Base-by-base conservation (phyloP, 75 land plant species). In the Sequoia sempervirens region DNA sequence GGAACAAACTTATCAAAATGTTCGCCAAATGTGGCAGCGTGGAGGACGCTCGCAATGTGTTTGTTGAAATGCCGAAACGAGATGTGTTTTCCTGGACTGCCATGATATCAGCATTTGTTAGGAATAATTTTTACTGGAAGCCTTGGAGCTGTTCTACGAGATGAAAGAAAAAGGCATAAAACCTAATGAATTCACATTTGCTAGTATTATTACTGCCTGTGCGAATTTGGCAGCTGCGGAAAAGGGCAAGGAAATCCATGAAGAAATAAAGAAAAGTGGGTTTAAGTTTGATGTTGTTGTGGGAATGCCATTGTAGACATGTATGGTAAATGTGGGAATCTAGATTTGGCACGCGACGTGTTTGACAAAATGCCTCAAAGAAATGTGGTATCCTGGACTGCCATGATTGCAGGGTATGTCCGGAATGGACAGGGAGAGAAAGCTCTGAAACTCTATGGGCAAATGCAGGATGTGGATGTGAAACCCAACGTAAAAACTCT, bases 401-500 rank as follows among this genome's bases (percentile, higher is more conserved):
- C 81, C 43, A 40, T 86, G 80, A 83, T 86, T 28, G 64, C 79
- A 73, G 52, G 43, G 23, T 46, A 66, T 64, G 81, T 66, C 45
- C 40, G 83, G 2, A 64, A 75, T 66, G 85, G 85, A 17, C 84
- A 84, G 28, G 61, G 18, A 2, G 45, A 81, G 38, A 50, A 10
- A 20, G 85, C 81, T 23, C 9, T 30, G 41, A 28, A 75, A 11
- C 4, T 83, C 8, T 47, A 79, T 17, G 17, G 75, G 13, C 20
- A 70, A 43, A 75, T 83, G 34, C 10, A n/a, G 10, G 2, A 10
- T 79, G 50, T 38, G 5, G 45, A 30, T 34, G 82, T 43, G 41
- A 82, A 28, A 50, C 93, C 94, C 1, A 88, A 94, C 82, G 74
- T 80, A 38, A 86, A 91, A 13, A 89, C 93, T 34, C 82, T 94